Percentiles rank a stretch among this genome's conserved stretches.
These are phyloP conservation scores for Hericium rajendrae DNA, from an alignment of 768 basidiomycete genomes.

Conservation along the genomic window DNA sequence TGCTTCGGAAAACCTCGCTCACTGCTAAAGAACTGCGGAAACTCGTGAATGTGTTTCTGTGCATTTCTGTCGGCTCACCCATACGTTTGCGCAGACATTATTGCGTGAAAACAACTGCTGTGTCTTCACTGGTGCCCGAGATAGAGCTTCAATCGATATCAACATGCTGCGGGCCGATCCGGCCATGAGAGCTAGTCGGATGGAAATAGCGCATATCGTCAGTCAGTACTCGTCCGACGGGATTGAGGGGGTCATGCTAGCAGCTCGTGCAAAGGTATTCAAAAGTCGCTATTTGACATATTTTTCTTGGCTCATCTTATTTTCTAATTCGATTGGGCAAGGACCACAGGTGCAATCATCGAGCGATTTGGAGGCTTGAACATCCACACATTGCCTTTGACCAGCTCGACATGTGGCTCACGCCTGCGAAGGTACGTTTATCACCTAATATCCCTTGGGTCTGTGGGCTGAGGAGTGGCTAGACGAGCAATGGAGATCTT, in stretches of 20 bases:
- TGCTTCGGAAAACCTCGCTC: neutral
- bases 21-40: neutral
- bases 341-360: neutral
- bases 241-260: neutral
- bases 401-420: slow-evolving; percentile 2
- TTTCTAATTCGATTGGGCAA: slow-evolving; percentile 3
- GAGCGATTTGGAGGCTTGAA: slow-evolving; percentile 1
- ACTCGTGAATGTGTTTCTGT: neutral
- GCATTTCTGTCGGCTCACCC: neutral
- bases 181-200: no score
- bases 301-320: no score
- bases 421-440: slow-evolving; percentile 1
- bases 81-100: neutral
- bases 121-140: neutral
- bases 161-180: neutral
- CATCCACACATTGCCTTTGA: neutral
- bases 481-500: neutral
- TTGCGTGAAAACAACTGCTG: neutral
- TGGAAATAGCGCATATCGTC: neutral
- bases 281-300: neutral
- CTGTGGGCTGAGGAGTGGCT: neutral
- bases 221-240: neutral
- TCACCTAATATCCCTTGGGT: neutral
- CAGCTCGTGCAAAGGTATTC: neutral
- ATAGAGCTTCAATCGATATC: neutral